Conservation (phyloP, 2,329 filamentous ascomycete species). For the Corynespora cassiicola region DNA sequence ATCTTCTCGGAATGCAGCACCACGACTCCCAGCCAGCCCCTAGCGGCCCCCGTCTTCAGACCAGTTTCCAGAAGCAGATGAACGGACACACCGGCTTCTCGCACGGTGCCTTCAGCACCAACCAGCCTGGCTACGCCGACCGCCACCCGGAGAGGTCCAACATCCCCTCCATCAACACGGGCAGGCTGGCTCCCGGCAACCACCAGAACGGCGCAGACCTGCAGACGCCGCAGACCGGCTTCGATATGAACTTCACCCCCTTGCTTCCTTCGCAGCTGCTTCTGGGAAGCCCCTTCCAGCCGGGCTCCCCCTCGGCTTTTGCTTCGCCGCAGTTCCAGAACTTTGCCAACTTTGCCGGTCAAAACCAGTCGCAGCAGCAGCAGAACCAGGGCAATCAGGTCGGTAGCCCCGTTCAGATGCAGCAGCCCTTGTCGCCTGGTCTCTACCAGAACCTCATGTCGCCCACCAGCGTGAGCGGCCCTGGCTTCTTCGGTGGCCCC, state of each 20-base stretch:
- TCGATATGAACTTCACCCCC: slow-evolving; percentile 98
- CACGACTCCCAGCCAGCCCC: slow-evolving; percentile 70
- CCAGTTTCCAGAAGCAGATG: slow-evolving; percentile 79
- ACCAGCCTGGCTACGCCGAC: slow-evolving; percentile 81
- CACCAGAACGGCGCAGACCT: slow-evolving; percentile 74
- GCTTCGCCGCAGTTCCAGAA: slow-evolving; percentile 90
- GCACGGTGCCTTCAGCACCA: slow-evolving; percentile 88
- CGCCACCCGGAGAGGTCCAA: slow-evolving; percentile 84
- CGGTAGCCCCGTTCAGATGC: slow-evolving; percentile 76
- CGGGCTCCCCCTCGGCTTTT: slow-evolving; percentile 89
- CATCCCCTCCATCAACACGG: slow-evolving; percentile 92
- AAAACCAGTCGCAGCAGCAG: slow-evolving; percentile 65
- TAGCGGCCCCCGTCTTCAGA: slow-evolving; percentile 60
- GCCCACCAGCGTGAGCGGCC: slow-evolving; percentile 80
- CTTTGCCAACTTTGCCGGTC: slow-evolving; percentile 70
- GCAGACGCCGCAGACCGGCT: slow-evolving; percentile 84
- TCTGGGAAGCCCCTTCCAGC: slow-evolving; percentile 95
- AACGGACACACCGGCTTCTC: slow-evolving; percentile 83
- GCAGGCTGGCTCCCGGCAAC: slow-evolving; percentile 63
- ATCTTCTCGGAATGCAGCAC: slow-evolving; percentile 91
- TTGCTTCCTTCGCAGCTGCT: slow-evolving; percentile 93
- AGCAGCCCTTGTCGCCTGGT: slow-evolving; percentile 75
- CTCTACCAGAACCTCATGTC: slow-evolving; percentile 86
- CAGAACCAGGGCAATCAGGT: slow-evolving; percentile 68
- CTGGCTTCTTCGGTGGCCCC: slow-evolving; percentile 79